A percentile compares a stretch with the other conserved stretches of the same genome.
phyloP scores from a whole-genome alignment of 139 green algal genomes.

The Trebouxia sp. region DNA sequence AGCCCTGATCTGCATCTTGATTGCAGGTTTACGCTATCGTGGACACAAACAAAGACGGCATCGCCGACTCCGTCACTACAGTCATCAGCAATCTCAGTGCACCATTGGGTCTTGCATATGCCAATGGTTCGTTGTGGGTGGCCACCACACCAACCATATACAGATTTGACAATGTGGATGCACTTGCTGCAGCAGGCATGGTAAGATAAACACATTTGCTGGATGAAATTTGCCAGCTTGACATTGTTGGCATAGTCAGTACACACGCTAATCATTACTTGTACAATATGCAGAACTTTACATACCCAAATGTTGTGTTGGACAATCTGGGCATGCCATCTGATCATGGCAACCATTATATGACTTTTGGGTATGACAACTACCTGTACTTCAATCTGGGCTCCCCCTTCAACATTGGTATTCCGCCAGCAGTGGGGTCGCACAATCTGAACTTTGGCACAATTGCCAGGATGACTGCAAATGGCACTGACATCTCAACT shows the following conservation, averaged over 20 bases:
- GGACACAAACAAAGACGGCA: not conserved
- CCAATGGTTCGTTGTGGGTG: slow-evolving; percentile 13
- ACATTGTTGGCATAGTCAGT: no score
- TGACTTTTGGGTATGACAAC: slow-evolving; percentile 21
- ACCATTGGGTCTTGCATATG: slow-evolving; percentile 4
- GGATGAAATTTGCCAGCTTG: not conserved
- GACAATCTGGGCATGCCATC: not conserved
- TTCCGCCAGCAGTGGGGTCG: not conserved
- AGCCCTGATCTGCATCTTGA: not conserved
- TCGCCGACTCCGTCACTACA: slow-evolving; percentile 5
- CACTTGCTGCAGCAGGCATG: not conserved
- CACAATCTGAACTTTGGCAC: not conserved
- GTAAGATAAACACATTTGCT: not conserved
- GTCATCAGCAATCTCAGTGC: not conserved
- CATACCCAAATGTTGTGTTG: not conserved
- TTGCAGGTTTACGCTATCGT: slow-evolving; percentile 2
- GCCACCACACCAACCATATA: slow-evolving; percentile 13
- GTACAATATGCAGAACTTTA: not conserved
- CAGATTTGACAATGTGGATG: slow-evolving; percentile 28
- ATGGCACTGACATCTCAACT: slow-evolving; percentile 3
- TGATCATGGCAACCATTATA: slow-evolving; percentile 21
- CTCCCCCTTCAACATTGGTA: slow-evolving; percentile 24
- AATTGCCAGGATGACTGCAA: slow-evolving; percentile 1
- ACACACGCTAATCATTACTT: no score
- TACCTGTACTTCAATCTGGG: slow-evolving; percentile 25